A percentile compares a stretch with the other conserved stretches of the same genome.
Conservation (phyloP, 345 rosid species). For the Euphorbia lathyris region DNA sequence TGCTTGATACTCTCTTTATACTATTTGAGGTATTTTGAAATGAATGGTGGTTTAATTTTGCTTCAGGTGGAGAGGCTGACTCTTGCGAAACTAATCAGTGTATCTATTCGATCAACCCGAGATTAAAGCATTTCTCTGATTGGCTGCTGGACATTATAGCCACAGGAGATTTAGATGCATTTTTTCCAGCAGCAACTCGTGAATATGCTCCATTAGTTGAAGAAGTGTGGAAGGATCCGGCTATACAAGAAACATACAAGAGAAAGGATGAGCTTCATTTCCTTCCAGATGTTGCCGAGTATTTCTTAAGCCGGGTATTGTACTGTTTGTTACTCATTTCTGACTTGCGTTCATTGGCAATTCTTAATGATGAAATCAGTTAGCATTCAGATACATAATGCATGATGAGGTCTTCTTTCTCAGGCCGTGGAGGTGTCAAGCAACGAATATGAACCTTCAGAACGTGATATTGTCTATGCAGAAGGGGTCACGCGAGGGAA, state of each 20-base stretch:
- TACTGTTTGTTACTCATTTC: not conserved
- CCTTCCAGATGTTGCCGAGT: slow-evolving; percentile 92
- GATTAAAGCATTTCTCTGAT: slow-evolving; percentile 96
- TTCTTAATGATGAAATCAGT: not conserved
- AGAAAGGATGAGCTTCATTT: slow-evolving; percentile 94
- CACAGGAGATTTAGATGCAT: slow-evolving; percentile 93
- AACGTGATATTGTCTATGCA: slow-evolving; percentile 83
- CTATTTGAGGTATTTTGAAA: not conserved
- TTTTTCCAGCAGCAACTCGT: slow-evolving; percentile 99
- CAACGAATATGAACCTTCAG: slow-evolving; percentile 94
- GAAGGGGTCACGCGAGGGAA: slow-evolving; percentile 98
- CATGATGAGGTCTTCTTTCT: slow-evolving; percentile 14
- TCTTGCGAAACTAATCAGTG: slow-evolving; percentile 42
- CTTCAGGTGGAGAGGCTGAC: slow-evolving; percentile 51
- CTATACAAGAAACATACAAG: slow-evolving; percentile 80
- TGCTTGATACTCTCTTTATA: not conserved
- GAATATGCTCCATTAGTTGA: slow-evolving; percentile 98
- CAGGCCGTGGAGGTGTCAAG: slow-evolving; percentile 97
- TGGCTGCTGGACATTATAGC: slow-evolving; percentile 98
- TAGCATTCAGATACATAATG: no score
- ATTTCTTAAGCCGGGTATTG: slow-evolving; percentile 87
- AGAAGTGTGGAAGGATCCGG: slow-evolving; percentile 98
- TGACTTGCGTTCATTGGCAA: not conserved
- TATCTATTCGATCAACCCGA: slow-evolving; percentile 75
- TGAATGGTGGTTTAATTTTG: slow-evolving; percentile 4